Evolutionary conservation across 176 grass and related monocot species (phyloP).

Genomic region (Zoysia pacifica): DNA sequence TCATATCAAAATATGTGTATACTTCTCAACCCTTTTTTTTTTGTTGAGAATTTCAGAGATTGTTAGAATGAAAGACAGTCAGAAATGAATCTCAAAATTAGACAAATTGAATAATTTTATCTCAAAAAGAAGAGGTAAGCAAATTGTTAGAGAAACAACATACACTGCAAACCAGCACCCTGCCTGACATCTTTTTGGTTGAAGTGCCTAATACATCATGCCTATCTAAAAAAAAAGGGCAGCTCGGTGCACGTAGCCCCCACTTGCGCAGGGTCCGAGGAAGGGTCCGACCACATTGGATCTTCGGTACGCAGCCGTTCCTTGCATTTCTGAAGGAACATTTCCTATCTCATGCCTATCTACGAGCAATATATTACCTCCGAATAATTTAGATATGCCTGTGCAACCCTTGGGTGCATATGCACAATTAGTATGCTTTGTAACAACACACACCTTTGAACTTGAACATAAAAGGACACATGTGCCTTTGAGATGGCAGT

Average conservation of each 20-base stretch:
- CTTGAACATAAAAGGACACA: slow-evolving; percentile 7
- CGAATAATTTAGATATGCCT: background rate
- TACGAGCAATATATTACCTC: background rate
- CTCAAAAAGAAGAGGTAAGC: background rate
- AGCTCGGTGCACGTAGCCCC: too few relatives aligned
- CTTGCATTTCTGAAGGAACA: too few relatives aligned
- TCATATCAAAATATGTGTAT: background rate
- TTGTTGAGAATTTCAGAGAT: slow-evolving; percentile 10
- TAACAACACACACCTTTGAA: slow-evolving; percentile 23
- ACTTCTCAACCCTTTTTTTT: background rate
- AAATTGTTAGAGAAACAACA: slow-evolving; percentile 19
- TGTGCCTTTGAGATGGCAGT: background rate
- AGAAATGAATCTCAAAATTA: slow-evolving; percentile 14
- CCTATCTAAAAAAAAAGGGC: background rate
- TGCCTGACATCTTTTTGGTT: background rate
- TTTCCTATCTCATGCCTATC: background rate
- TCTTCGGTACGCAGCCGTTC: too few relatives aligned
- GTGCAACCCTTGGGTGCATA: background rate
- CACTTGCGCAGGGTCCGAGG: too few relatives aligned
- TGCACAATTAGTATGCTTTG: background rate
- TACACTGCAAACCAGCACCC: slow-evolving; percentile 8
- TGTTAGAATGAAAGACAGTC: background rate
- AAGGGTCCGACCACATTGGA: too few relatives aligned
- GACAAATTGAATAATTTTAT: slow-evolving; percentile 1
- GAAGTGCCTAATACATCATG: slow-evolving; percentile 2